Percentiles rank a stretch among this genome's conserved stretches.
These are phyloP conservation scores for Lyophyllum semitale DNA, from an alignment of 768 basidiomycete species.

Conservation along the genomic window DNA sequence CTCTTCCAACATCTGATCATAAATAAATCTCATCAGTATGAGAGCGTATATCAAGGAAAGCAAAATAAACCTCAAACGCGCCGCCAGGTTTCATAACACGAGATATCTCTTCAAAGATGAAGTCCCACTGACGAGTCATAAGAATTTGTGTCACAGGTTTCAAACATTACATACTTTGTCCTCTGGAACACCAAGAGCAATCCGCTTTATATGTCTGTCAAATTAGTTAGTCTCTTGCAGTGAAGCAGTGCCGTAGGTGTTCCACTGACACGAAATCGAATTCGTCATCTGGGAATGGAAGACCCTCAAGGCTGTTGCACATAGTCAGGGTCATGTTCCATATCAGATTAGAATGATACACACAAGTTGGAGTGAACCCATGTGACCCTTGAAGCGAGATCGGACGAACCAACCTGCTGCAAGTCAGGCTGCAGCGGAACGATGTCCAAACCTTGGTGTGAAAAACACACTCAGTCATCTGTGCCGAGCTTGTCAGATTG, in stretches of 20 bases:
- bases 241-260: not conserved
- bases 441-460: conserved; percentile 58
- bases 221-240: conserved; percentile 6
- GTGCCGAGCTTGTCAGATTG: not conserved
- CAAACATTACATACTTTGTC: conserved; percentile 50
- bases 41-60: not conserved
- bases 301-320: conserved; percentile 55
- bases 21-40: not conserved
- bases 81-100: conserved; percentile 76
- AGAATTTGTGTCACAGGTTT: not conserved
- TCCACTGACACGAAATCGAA: conserved; percentile 74
- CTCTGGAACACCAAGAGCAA: conserved; percentile 76
- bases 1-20: conserved; percentile 65
- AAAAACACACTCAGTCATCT: not conserved
- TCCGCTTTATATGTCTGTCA: conserved; percentile 65
- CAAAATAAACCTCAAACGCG: conserved; percentile 58
- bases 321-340: not conserved
- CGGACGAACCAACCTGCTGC: conserved; percentile 54
- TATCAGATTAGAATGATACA: conserved; percentile 21
- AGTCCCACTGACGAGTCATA: conserved; percentile 55
- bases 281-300: conserved; percentile 72
- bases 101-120: conserved; percentile 65
- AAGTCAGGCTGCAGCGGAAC: conserved; percentile 75
- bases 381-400: conserved; percentile 60
- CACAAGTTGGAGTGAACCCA: conserved; percentile 80